phyloP scores from a whole-genome alignment of 352 stramenopile genomes.

The Pythium plurisporium region DNA sequence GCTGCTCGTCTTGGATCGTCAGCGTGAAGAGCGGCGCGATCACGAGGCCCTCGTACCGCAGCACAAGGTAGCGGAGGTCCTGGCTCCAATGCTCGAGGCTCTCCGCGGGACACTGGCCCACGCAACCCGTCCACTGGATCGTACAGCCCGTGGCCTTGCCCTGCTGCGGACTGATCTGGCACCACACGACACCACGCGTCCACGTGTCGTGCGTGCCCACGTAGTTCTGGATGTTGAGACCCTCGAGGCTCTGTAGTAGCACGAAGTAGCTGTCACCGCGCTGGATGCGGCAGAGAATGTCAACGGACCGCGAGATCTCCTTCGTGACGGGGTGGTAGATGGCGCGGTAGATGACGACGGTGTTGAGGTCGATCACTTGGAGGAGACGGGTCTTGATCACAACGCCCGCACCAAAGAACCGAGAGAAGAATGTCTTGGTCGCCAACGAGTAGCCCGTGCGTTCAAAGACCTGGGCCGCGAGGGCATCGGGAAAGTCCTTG shows the following conservation, averaged over 20 bases:
- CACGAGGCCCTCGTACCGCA: slow-evolving; percentile 55
- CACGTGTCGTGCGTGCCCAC: slow-evolving; percentile 46
- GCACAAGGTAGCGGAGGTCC: slow-evolving; percentile 60
- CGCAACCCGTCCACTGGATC: slow-evolving; percentile 48
- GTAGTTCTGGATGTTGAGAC: slow-evolving; percentile 48
- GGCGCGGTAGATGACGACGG: slow-evolving; percentile 47
- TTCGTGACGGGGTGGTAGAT: slow-evolving; percentile 56
- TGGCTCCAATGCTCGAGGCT: slow-evolving; percentile 47
- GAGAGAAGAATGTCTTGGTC: slow-evolving; percentile 18
- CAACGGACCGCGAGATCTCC: slow-evolving; percentile 45
- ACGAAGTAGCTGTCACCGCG: slow-evolving; percentile 48
- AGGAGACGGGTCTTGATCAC: slow-evolving; percentile 33
- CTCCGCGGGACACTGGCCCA: slow-evolving; percentile 35
- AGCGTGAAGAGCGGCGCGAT: slow-evolving; percentile 30
- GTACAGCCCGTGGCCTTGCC: slow-evolving; percentile 27
- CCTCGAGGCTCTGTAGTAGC: slow-evolving; percentile 44
- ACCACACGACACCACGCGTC: slow-evolving; percentile 44
- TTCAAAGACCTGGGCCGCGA: slow-evolving; percentile 16
- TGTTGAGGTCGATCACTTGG: slow-evolving; percentile 48
- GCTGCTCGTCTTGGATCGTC: slow-evolving; percentile 12
- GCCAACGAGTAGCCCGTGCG: slow-evolving; percentile 21
- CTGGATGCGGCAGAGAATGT: slow-evolving; percentile 49
- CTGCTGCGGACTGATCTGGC: slow-evolving; percentile 32
- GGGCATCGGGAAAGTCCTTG: slow-evolving; percentile 20
- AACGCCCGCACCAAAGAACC: slow-evolving; percentile 23